Conservation (phyloP, 441 rosid species). For the Syzygium malaccense region DNA sequence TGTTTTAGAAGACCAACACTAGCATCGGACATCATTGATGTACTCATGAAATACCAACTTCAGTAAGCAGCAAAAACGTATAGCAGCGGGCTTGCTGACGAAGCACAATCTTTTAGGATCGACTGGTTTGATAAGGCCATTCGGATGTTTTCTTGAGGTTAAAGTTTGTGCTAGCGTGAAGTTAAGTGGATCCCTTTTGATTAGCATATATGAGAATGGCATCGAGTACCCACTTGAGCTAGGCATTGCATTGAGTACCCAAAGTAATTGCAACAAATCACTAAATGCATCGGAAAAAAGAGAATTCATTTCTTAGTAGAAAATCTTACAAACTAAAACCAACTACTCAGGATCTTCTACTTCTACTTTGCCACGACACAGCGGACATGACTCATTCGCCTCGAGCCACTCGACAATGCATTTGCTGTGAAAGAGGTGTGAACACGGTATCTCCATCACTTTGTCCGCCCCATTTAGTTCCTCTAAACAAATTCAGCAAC, state of each 20-base stretch:
- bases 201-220: too few relatives aligned
- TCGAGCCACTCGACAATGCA: background rate
- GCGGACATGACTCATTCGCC: background rate
- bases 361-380: background rate
- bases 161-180: too few relatives aligned
- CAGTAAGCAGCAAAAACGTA: background rate
- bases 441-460: background rate
- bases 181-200: too few relatives aligned
- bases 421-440: background rate
- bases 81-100: background rate
- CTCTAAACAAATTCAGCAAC: background rate
- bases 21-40: too few relatives aligned
- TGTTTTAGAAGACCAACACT: too few relatives aligned
- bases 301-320: background rate
- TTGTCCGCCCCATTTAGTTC: background rate
- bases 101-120: background rate
- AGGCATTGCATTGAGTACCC: background rate
- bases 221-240: too few relatives aligned
- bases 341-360: background rate
- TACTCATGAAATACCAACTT: too few relatives aligned
- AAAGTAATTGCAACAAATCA: background rate
- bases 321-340: background rate
- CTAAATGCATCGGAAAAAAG: too few relatives aligned
- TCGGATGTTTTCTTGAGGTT: too few relatives aligned
- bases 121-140: too few relatives aligned